phyloP scores from a whole-genome alignment of 208 protist genomes.

The Borovskyia barvae region DNA sequence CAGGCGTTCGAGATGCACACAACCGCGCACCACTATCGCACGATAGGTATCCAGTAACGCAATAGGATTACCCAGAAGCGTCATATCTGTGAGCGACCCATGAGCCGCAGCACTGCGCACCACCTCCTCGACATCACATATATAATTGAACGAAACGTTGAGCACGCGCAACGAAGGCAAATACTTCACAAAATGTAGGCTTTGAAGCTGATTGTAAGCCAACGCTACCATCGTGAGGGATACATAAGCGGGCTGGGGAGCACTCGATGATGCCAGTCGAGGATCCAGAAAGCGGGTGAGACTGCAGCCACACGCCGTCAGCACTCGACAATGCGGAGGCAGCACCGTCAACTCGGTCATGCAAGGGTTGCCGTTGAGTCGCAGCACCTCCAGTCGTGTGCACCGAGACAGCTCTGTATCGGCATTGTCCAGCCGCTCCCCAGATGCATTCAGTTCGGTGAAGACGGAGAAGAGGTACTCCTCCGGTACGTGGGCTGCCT shows the following conservation, averaged over 20 bases:
- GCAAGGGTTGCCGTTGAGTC: conserved; percentile 50
- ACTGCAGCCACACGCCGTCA: conserved; percentile 57
- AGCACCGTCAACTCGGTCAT: conserved; percentile 49
- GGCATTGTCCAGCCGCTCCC: conserved; percentile 31
- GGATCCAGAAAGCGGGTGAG: conserved; percentile 19
- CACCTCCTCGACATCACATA: conserved; percentile 38
- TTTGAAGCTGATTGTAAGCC: conserved; percentile 53
- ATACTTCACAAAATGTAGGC: conserved; percentile 39
- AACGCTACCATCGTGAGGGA: conserved; percentile 51
- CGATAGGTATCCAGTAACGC: conserved; percentile 65
- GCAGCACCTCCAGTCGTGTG: conserved; percentile 40
- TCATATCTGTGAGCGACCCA: conserved; percentile 46
- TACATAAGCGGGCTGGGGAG: conserved; percentile 14
- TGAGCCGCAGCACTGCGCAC: conserved; percentile 40
- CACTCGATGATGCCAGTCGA: background rate
- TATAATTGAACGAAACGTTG: conserved; percentile 64
- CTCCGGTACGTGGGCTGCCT: conserved; percentile 26
- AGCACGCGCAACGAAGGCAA: conserved; percentile 62
- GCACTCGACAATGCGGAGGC: conserved; percentile 47
- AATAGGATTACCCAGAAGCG: conserved; percentile 69
- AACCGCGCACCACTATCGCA: conserved; percentile 30
- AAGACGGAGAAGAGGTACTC: conserved; percentile 48
- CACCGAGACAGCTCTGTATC: conserved; percentile 45
- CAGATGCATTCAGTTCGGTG: conserved; percentile 45
- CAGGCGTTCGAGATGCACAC: conserved; percentile 51